A percentile compares a stretch with the other conserved stretches of the same genome.
These are phyloP conservation scores for Sporodiniella umbellata DNA, from an alignment of 371 early-diverging fungal species.

Conservation along the genomic window DNA sequence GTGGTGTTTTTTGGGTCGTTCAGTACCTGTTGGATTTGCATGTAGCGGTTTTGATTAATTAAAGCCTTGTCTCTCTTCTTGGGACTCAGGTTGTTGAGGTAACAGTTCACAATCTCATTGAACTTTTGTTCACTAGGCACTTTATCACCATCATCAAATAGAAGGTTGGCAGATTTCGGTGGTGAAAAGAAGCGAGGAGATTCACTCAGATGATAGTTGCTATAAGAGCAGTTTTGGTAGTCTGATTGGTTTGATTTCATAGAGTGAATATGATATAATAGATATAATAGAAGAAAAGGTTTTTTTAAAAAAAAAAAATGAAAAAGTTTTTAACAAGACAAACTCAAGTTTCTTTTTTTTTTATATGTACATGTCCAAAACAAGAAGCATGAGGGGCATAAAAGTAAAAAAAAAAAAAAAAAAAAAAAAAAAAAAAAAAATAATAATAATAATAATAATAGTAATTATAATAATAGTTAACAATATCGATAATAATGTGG, in stretches of 20 bases:
- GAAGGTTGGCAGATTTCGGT: slow-evolving; percentile 12
- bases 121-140: slow-evolving; percentile 41
- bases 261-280: background rate
- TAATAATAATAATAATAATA: too few relatives aligned
- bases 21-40: slow-evolving; percentile 53
- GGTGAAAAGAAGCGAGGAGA: slow-evolving; percentile 12
- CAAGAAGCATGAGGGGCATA: too few relatives aligned
- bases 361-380: too few relatives aligned
- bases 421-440: too few relatives aligned
- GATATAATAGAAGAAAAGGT: too few relatives aligned
- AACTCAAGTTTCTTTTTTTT: too few relatives aligned
- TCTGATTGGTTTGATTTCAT: slow-evolving; percentile 20
- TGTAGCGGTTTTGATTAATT: slow-evolving; percentile 51
- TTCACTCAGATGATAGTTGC: slow-evolving; percentile 19
- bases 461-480: too few relatives aligned
- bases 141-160: slow-evolving; percentile 39
- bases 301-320: too few relatives aligned
- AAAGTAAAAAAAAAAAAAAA: too few relatives aligned
- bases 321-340: too few relatives aligned
- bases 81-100: slow-evolving; percentile 50
- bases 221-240: slow-evolving; percentile 19
- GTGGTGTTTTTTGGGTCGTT: slow-evolving; percentile 35
- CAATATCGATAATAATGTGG: too few relatives aligned
- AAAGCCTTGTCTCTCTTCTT: slow-evolving; percentile 64
- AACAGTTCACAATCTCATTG: slow-evolving; percentile 45